Evolutionary conservation across 73 alveolate genomes (phyloP), one percentile per base, ranked within the genome.

Genomic region (Breviolum minutum): DNA sequence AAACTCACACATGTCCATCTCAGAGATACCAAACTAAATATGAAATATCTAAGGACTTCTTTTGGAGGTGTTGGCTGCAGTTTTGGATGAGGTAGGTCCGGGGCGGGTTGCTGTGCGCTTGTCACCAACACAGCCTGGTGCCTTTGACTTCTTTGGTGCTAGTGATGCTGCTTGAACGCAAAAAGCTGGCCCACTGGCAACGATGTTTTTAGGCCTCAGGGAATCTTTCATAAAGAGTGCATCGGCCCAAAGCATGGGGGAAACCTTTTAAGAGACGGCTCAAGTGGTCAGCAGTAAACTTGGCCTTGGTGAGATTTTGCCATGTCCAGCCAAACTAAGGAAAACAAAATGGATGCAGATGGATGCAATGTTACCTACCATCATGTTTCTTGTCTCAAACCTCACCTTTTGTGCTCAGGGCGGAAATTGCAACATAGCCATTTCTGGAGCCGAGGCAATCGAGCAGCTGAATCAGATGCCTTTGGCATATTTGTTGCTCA

Each of bases 401-500:
- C 54, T 3, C 17, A 17, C n/a, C n/a, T 22, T 68, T 68, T 68
- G 77, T 40, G 54, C 54, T 40, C 54, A 40, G 3, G 54, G 3
- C 54, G n/a, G n/a, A 40, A 40, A 2, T 40, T 2, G 54, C 54
- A 40, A 40, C 54, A 40, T 40, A 40, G 54, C 54, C 0, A 68
- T 68, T 68, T 68, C 77, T 14, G 77, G 77, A 68, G 24, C 89
- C n/a, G 29, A 83, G 40, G 92, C 73, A 6, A 26, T 83, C 40
- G 71, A 54, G 92, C 48, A 24, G 6, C 71, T 83, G 73, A 83
- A 83, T 26, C 54, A 17, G 32, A 13, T 27, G 22, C 92, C 92
- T 40, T 40, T 83, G 26, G 92, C 92, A 19, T 83, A 83, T 54
- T 54, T 83, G 92, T 48, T 83, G 19, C 32, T 83, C 73, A 83